Evolutionary conservation across 257 asterid species (phyloP), one percentile per base, ranked within the genome.

Genomic region (Nicotiana otophora): DNA sequence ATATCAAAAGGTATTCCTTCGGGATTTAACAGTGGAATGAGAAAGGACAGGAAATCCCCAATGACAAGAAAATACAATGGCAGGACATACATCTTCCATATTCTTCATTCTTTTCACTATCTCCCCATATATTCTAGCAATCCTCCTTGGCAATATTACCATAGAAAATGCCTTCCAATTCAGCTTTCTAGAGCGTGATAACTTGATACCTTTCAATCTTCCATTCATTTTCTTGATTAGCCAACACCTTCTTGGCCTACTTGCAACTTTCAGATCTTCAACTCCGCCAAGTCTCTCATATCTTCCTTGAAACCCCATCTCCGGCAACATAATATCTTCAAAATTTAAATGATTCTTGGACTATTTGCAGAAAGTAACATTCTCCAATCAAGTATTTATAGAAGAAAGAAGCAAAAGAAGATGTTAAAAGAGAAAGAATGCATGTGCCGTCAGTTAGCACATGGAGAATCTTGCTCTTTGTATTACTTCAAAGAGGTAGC

Each of bases 1-100:
- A 17, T 55, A 31, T 89, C 63, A 61, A 84, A 46, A 58, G 63
- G 72, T 5, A 81, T 16, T 58, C 34, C 60, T 81, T 62, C 83
- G 84, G 61, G 82, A 77, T 19, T 64, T 82, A 51, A 75, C 60
- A 60, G 80, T 46, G 16, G 61, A 60, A 87, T 88, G 93, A 72
- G 92, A 87, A 20, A 94, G 88, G 7, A 92, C 90, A 67, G 96
- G 98, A 81, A 94, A 91, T 20, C 98, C 98, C 97, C 92, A 92
- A 11, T 92, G 92, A 82, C 89, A 87, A 20, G 94, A 86, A 81
- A 92, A 87, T 55, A 89, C 64, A 67, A 92, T 83, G 8, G 87
- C 82, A 54, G 95, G 95, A 57, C 87, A 90, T 1, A 85, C 84
- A 77, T 85, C 93, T 15, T 90, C 92, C 88, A 90, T 80, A 62